Conservation (phyloP, 176 grass and related monocot species). For the Musa acuminata region DNA sequence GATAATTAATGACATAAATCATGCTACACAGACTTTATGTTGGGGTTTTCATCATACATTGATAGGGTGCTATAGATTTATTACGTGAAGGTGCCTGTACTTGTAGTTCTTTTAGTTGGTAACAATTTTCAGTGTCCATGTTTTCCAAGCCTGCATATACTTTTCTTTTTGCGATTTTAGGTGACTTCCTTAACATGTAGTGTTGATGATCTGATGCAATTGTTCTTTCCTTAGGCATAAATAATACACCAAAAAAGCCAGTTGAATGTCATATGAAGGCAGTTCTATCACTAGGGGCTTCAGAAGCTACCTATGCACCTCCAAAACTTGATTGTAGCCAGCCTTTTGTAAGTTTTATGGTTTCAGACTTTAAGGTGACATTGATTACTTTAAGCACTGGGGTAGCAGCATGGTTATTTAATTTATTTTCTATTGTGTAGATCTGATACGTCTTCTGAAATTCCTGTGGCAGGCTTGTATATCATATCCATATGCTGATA, state of each 20-base stretch:
- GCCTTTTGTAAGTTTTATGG: conserved; percentile 47
- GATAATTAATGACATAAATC: background rate
- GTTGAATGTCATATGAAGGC: conserved; percentile 63
- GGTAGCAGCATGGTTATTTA: background rate
- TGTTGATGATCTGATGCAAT: background rate
- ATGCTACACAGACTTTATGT: background rate
- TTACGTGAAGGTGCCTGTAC: background rate
- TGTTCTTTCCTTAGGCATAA: conserved; percentile 28
- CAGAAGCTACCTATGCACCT: conserved; percentile 39
- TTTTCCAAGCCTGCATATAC: background rate
- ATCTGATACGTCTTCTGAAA: background rate
- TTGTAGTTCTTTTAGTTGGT: background rate
- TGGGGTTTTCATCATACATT: background rate
- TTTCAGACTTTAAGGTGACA: background rate
- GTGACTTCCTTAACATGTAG: background rate
- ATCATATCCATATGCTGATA: conserved; percentile 68
- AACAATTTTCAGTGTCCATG: background rate
- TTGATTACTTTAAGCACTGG: no score
- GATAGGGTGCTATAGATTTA: background rate
- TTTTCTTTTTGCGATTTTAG: background rate
- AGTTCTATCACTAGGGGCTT: conserved; percentile 50
- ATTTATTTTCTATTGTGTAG: background rate
- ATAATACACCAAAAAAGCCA: conserved; percentile 32
- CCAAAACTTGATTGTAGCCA: conserved; percentile 49
- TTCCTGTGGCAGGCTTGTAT: conserved; percentile 41